Evolutionary conservation across 2,329 filamentous ascomycete species (phyloP).

Genomic region (Aaosphaeria pasadenensis): DNA sequence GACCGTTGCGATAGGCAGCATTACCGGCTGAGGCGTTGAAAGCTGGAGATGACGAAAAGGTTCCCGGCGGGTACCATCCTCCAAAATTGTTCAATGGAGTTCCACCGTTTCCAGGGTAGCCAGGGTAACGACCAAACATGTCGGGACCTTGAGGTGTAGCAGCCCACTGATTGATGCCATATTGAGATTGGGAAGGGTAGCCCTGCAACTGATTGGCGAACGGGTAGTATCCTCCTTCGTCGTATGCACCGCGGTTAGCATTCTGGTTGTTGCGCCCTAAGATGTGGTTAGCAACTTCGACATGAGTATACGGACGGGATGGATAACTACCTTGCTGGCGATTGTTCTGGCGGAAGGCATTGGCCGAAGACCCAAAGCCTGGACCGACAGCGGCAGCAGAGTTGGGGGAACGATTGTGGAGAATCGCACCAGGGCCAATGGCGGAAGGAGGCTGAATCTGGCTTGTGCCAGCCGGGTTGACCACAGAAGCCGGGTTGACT

Average conservation of each 20-base stretch:
- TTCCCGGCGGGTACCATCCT: constrained; percentile 26
- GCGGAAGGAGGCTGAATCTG: constrained; percentile 36
- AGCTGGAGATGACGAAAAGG: constrained; percentile 18
- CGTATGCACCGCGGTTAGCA: background rate
- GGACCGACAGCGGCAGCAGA: constrained; percentile 27
- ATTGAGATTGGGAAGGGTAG: constrained; percentile 20
- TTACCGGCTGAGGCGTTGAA: constrained; percentile 9
- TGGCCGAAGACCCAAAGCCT: constrained; percentile 21
- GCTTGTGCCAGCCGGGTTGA: constrained; percentile 31
- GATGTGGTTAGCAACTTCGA: background rate
- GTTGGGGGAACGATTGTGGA: constrained; percentile 17
- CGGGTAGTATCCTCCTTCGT: constrained; percentile 15
- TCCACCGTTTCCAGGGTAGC: constrained; percentile 6
- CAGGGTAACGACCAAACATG: constrained; percentile 12
- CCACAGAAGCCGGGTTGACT: constrained; percentile 93
- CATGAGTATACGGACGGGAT: background rate
- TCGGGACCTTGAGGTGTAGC: constrained; percentile 10
- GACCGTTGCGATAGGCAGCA: too few relatives aligned
- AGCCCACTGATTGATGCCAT: constrained; percentile 23
- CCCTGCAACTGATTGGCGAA: constrained; percentile 25
- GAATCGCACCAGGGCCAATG: constrained; percentile 36
- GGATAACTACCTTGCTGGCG: background rate
- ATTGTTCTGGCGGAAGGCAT: background rate
- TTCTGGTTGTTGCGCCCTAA: background rate
- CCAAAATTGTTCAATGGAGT: constrained; percentile 24